Evolutionary conservation across 306 rosid genomes (phyloP).

Genomic region (Pueraria montana): DNA sequence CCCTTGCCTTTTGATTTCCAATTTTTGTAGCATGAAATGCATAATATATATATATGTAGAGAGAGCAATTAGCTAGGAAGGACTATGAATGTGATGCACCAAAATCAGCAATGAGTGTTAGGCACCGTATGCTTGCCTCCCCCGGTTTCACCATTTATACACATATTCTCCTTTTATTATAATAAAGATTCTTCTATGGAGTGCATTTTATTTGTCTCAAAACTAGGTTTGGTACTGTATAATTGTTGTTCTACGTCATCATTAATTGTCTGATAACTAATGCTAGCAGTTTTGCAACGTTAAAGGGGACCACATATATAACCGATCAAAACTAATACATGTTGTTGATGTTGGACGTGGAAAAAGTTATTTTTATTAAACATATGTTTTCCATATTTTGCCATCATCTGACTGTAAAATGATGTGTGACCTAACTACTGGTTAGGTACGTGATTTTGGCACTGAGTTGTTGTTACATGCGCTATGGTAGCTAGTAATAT

Average conservation of each 20-base stretch:
- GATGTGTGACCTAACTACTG: not conserved
- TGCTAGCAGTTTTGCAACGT: constrained; percentile 14
- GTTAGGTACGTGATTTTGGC: constrained; percentile 15
- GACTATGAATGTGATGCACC: constrained; percentile 38
- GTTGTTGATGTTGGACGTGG: constrained; percentile 19
- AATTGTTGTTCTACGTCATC: constrained; percentile 49
- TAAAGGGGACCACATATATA: constrained; percentile 45
- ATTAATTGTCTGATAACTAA: constrained; percentile 43
- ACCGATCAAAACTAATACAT: constrained; percentile 24
- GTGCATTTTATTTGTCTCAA: constrained; percentile 32
- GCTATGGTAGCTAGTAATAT: not conserved
- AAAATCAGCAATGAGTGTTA: constrained; percentile 42
- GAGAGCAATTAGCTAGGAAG: constrained; percentile 34
- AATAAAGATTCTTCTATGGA: constrained; percentile 44
- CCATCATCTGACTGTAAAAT: not conserved
- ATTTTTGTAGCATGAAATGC: not conserved
- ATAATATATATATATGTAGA: not conserved
- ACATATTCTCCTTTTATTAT: constrained; percentile 20
- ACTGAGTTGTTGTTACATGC: not conserved
- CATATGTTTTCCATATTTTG: not conserved
- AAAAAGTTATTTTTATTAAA: not conserved
- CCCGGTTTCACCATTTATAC: constrained; percentile 40
- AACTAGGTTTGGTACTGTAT: constrained; percentile 42
- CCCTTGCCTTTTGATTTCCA: constrained; percentile 11
- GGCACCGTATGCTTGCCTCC: constrained; percentile 42